A percentile compares a stretch with the other conserved stretches of the same genome.
These are phyloP conservation scores for Phytophthora brassicae DNA, from an alignment of 352 stramenopile genomes.

Conservation along the genomic window DNA sequence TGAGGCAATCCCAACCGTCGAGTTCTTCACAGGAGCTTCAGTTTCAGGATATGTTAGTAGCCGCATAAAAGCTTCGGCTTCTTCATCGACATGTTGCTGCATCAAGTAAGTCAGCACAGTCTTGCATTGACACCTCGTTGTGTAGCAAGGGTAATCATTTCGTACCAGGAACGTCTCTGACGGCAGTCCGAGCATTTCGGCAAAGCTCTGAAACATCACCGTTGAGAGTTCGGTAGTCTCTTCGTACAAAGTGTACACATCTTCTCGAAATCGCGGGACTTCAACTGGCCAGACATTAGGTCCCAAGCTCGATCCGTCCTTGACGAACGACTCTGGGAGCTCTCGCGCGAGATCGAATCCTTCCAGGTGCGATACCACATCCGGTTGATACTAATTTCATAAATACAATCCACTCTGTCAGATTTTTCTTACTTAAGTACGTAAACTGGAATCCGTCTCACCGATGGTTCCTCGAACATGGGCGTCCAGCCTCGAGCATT, in stretches of 20 bases:
- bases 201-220: conserved; percentile 74
- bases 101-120: conserved; percentile 13
- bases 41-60: conserved; percentile 73
- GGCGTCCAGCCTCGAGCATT: conserved; percentile 80
- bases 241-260: conserved; percentile 77
- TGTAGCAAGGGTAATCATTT: not conserved
- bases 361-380: conserved; percentile 75
- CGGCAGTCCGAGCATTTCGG: conserved; percentile 73
- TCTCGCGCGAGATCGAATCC: conserved; percentile 76
- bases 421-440: too few species aligned
- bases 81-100: conserved; percentile 69
- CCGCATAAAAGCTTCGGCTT: conserved; percentile 78
- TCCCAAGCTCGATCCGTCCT: conserved; percentile 66
- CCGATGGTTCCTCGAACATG: conserved; percentile 83
- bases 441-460: conserved; percentile 15
- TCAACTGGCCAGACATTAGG: conserved; percentile 78
- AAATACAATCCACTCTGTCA: not conserved
- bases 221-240: conserved; percentile 66
- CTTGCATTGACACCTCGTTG: not conserved
- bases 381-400: conserved; percentile 67
- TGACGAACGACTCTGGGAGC: conserved; percentile 51
- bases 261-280: conserved; percentile 56
- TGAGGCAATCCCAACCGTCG: conserved; percentile 74
- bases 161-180: conserved; percentile 62
- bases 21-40: conserved; percentile 46